These are phyloP conservation scores for Penicillium diatomitis DNA, from an alignment of 495 filamentous ascomycete species.

Conservation along the genomic window DNA sequence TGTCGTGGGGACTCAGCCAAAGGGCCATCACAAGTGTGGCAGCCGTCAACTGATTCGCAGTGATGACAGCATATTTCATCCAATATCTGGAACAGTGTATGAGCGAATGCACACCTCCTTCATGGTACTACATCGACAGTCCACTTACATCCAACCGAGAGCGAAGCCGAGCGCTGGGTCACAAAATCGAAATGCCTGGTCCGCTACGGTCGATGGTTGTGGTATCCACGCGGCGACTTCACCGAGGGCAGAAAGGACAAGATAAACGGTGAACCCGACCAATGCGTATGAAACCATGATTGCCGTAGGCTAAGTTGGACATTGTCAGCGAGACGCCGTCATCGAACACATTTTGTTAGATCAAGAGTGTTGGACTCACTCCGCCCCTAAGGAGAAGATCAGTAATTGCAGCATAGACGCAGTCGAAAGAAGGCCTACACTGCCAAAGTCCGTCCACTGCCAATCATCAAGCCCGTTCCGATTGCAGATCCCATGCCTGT, in stretches of 20 bases:
- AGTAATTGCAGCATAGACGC: not conserved
- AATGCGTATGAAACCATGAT: conserved; percentile 59
- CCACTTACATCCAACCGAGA: conserved; percentile 42
- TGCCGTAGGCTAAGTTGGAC: conserved; percentile 33
- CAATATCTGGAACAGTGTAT: conserved; percentile 25
- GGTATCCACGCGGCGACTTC: conserved; percentile 58
- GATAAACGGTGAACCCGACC: conserved; percentile 50
- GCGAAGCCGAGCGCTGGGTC: conserved; percentile 57
- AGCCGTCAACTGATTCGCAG: conserved; percentile 72
- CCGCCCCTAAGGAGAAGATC: conserved; percentile 18
- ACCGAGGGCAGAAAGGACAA: conserved; percentile 53
- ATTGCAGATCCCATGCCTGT: conserved; percentile 74
- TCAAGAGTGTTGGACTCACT: conserved; percentile 12
- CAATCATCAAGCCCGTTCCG: conserved; percentile 59
- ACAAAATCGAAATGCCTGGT: conserved; percentile 51
- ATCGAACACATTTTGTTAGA: not conserved
- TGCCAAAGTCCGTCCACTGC: conserved; percentile 53
- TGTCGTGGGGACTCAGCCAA: conserved; percentile 48
- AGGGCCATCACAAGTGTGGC: conserved; percentile 61
- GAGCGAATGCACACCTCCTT: no score
- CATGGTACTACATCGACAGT: no score
- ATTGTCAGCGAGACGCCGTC: not conserved
- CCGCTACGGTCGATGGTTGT: conserved; percentile 45
- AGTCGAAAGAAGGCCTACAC: conserved; percentile 30
- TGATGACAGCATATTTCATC: conserved; percentile 64